Conservation (phyloP, 2,329 filamentous ascomycete genomes). For the Alternaria rosae region DNA sequence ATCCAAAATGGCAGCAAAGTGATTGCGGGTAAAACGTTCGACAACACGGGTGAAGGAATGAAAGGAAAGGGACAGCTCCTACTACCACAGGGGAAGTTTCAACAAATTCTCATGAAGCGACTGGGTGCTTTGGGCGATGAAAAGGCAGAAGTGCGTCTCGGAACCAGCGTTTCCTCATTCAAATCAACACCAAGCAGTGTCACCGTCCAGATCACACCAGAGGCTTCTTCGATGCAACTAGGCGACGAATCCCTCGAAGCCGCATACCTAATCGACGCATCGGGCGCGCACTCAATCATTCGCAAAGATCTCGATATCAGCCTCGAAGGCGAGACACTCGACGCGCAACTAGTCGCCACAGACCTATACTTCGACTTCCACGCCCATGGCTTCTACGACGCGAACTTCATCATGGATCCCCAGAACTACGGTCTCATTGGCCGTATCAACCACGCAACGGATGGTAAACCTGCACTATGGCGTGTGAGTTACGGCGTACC, state of each 20-base stretch:
- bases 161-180: constrained; percentile 26
- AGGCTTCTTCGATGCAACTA: constrained; percentile 2
- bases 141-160: constrained; percentile 29
- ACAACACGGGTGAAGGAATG: constrained; percentile 28
- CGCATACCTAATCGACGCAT: constrained; percentile 40
- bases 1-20: constrained; percentile 32
- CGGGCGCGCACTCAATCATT: constrained; percentile 36
- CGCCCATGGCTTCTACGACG: constrained; percentile 49
- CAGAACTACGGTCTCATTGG: constrained; percentile 50
- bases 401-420: constrained; percentile 52
- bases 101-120: constrained; percentile 33
- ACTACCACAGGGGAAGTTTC: constrained; percentile 44
- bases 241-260: constrained; percentile 26
- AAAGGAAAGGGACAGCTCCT: constrained; percentile 36
- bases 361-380: constrained; percentile 50
- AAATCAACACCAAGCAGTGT: constrained; percentile 14
- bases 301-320: constrained; percentile 27
- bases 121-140: constrained; percentile 12
- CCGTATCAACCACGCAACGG: constrained; percentile 35
- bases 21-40: constrained; percentile 37
- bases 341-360: constrained; percentile 49
- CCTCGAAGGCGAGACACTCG: constrained; percentile 47
- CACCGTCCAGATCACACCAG: constrained; percentile 14
- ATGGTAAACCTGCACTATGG: constrained; percentile 43
- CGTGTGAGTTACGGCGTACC: constrained; percentile 53